phyloP scores from a whole-genome alignment of 257 asterid species.

The Solanum okadae region DNA sequence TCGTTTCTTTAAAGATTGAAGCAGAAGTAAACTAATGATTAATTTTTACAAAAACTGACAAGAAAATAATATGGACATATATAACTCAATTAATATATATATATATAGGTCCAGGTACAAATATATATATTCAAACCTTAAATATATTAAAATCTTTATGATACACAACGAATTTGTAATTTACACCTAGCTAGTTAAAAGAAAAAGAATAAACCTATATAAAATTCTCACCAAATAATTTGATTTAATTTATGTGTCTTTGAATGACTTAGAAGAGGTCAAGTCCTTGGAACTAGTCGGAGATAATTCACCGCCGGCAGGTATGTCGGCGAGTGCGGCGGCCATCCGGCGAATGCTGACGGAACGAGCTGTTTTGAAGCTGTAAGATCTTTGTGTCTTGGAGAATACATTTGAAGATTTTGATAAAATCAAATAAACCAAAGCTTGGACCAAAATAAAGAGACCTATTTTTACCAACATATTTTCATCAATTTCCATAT shows the following conservation, averaged over 20 bases:
- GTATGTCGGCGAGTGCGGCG: constrained; percentile 49
- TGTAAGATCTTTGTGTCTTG: constrained; percentile 32
- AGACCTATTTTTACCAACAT: constrained; percentile 40
- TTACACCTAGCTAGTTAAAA: background rate
- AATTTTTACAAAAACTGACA: no score
- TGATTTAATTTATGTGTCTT: background rate
- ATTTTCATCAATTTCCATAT: constrained; percentile 26
- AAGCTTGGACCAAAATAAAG: constrained; percentile 51
- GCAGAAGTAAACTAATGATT: no score
- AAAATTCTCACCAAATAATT: background rate
- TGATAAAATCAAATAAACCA: constrained; percentile 53
- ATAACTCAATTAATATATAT: background rate
- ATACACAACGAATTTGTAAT: background rate
- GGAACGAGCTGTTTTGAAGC: constrained; percentile 51
- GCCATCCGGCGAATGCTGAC: constrained; percentile 71
- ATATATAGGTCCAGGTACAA: background rate
- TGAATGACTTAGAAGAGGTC: background rate
- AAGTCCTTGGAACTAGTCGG: constrained; percentile 15
- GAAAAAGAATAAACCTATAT: background rate
- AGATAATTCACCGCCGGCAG: constrained; percentile 46
- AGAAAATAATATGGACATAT: background rate
- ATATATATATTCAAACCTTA: background rate
- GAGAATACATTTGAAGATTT: constrained; percentile 62
- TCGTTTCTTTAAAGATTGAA: no score
- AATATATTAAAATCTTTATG: background rate